Evolutionary conservation across 2,329 filamentous ascomycete genomes (phyloP), one percentile per base, ranked within the genome.

Genomic region (Westerdykella sp.): DNA sequence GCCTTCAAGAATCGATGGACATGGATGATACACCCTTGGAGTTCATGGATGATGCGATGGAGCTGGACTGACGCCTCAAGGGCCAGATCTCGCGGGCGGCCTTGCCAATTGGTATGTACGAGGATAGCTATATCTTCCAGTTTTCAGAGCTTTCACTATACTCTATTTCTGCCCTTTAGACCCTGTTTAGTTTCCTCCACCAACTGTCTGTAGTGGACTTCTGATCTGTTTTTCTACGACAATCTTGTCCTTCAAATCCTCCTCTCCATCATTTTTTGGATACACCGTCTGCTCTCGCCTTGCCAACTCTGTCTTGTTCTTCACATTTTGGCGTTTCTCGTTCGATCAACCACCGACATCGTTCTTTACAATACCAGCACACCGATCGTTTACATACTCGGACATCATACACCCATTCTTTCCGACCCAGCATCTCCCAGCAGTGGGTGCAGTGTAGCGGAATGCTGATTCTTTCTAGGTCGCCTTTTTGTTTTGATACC

Each of bases 1-100:
- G 36, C 13, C 13, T 16, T 22, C 13, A 21, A n/a, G 43, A 41
- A 1, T 34, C 31, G 6, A 53, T 54, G 45, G 48, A 50, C 1
- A 50, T 50, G 34, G 55, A 55, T 9, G 60, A 63, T 40, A 43
- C 43, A 7, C 62, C 62, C 1, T 53, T 52, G 12, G 62, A 64
- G 37, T 66, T 55, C 18, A 62, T 64, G 60, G 54, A 62, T 31
- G 62, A 66, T 41, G 60, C 60, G 1, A 65, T 66, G 61, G 61
- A 66, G n/a, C 35, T 66, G 12, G 62, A 66, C 16, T 63, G 43
- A 18, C 5, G 7, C 16, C 32, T 5, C 6, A 14, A 18, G n/a
- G 7, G 3, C 32, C n/a, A 13, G 14, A 5, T 22, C 36, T 18
- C n/a, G 7, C 18, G 25, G 18, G 25, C 25, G 11, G 11, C 25